phyloP scores from a whole-genome alignment of 192 early-diverging fungal genomes.

The Coemansia aciculifera region DNA sequence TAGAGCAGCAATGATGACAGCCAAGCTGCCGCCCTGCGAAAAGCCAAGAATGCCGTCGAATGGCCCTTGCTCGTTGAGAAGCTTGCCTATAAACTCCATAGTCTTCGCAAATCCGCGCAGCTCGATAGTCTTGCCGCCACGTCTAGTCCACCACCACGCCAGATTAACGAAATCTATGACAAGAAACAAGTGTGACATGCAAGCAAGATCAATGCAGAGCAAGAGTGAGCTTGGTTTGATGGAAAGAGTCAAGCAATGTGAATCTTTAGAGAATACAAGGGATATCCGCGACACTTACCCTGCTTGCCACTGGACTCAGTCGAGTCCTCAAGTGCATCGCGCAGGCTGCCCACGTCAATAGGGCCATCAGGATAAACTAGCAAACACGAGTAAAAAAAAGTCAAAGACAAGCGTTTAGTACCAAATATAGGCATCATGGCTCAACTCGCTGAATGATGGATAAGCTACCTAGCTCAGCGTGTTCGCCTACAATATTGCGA shows the following conservation, averaged over 20 bases:
- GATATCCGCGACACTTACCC: conserved; percentile 1
- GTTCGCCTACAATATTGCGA: conserved; percentile 27
- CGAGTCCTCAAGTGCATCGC: conserved; percentile 5
- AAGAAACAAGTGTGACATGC: not conserved
- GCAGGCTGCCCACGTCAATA: conserved; percentile 42
- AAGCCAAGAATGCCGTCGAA: conserved; percentile 52
- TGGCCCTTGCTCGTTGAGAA: conserved; percentile 47
- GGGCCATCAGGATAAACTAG: conserved; percentile 39
- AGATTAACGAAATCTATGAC: conserved; percentile 38
- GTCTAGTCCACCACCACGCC: conserved; percentile 51
- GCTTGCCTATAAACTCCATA: conserved; percentile 15
- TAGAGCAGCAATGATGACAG: conserved; percentile 23
- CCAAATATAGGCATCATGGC: not conserved
- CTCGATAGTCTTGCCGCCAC: conserved; percentile 30
- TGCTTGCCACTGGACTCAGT: not conserved
- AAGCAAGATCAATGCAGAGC: not conserved
- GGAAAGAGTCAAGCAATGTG: not conserved
- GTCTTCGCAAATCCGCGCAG: conserved; percentile 34
- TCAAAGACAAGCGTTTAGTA: not conserved
- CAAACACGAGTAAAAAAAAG: not conserved
- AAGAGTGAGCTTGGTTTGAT: not conserved
- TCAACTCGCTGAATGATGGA: not conserved
- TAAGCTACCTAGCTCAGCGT: conserved; percentile 31
- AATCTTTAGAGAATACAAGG: not conserved
- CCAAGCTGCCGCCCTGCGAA: conserved; percentile 48